These are phyloP conservation scores for Trichoderma lentiforme DNA, from an alignment of 2,329 filamentous ascomycete species.

Conservation along the genomic window DNA sequence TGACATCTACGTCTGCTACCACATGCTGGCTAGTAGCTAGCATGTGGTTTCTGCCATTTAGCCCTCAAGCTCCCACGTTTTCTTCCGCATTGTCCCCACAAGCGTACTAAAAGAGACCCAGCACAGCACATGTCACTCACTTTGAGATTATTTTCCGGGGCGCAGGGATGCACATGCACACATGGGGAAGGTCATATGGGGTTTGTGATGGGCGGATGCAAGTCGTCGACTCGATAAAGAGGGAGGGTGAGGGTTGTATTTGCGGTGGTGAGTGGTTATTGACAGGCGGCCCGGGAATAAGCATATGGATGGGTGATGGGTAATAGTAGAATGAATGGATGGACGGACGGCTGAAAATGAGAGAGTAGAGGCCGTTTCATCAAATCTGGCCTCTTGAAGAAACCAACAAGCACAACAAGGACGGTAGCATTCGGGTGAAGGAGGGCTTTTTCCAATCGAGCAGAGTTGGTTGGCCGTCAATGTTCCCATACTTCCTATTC, in stretches of 20 bases:
- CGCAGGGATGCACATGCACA: slow-evolving; percentile 7
- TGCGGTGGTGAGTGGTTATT: background rate
- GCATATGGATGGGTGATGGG: background rate
- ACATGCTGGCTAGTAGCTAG: background rate
- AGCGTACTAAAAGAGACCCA: background rate
- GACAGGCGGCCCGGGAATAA: background rate
- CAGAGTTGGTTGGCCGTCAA: background rate
- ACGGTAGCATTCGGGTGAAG: background rate
- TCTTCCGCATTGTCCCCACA: background rate
- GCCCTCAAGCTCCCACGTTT: background rate
- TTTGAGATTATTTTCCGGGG: slow-evolving; percentile 5
- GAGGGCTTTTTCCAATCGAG: no score
- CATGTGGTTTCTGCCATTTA: background rate
- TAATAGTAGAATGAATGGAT: background rate
- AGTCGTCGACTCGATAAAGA: background rate
- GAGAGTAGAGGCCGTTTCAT: background rate
- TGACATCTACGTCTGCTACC: background rate
- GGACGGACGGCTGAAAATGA: background rate
- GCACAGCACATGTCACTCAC: background rate
- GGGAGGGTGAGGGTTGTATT: background rate
- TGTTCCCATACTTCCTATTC: background rate
- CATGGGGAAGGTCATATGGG: slow-evolving; percentile 8
- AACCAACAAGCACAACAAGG: background rate
- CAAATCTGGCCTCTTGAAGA: background rate
- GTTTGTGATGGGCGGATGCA: background rate